Conservation (phyloP, 2,329 filamentous ascomycete genomes). For the Arthrinium phaeospermum region DNA sequence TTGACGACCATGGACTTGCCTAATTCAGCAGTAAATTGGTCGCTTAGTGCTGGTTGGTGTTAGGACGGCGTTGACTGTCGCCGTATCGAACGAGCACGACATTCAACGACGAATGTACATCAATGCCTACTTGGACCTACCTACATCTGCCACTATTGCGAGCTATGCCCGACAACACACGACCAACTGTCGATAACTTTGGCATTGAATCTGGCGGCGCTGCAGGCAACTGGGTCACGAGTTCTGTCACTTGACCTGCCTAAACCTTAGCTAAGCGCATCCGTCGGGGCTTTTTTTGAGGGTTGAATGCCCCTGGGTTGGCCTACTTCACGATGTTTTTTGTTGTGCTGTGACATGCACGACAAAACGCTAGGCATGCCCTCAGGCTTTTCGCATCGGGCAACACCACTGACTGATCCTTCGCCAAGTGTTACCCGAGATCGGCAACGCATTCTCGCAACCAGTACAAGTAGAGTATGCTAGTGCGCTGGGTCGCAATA, state of each 20-base stretch:
- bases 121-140: background rate
- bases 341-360: conserved; percentile 10
- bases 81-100: conserved; percentile 10
- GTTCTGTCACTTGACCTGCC: background rate
- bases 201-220: background rate
- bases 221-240: conserved; percentile 8
- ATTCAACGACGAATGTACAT: background rate
- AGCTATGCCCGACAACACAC: conserved; percentile 5
- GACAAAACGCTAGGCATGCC: background rate
- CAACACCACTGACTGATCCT: background rate
- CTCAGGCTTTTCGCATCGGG: background rate
- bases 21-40: background rate
- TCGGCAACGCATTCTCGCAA: background rate
- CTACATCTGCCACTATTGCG: background rate
- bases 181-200: conserved; percentile 10
- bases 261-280: background rate
- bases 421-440: background rate
- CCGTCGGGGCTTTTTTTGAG: background rate
- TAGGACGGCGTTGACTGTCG: background rate
- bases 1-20: conserved; percentile 12
- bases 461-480: background rate
- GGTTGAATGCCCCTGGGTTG: background rate
- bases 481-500: background rate
- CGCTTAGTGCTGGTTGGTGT: background rate
- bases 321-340: conserved; percentile 13